Percentiles rank a stretch among this genome's conserved stretches.
These are phyloP conservation scores for Harrya chromipes DNA, from an alignment of 768 basidiomycete genomes.

Conservation along the genomic window DNA sequence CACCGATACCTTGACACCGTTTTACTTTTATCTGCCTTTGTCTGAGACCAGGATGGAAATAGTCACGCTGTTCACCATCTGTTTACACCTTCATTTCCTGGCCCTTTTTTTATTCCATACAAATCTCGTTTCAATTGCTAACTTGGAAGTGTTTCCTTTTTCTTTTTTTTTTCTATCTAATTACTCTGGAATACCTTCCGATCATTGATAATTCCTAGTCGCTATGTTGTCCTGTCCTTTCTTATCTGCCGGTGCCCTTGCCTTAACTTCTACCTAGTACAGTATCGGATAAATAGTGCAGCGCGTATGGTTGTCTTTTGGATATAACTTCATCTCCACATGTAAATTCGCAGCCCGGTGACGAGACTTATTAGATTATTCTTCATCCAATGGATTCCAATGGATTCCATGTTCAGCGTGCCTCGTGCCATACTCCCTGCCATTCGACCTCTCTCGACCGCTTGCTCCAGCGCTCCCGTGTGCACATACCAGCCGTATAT, in stretches of 20 bases:
- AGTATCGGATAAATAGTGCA: constrained; percentile 12
- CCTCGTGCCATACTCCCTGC: background rate
- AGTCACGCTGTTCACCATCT: constrained; percentile 3
- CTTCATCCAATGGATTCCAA: too few relatives aligned
- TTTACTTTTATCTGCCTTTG: constrained; percentile 1
- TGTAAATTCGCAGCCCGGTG: too few relatives aligned
- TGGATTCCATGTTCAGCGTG: constrained; percentile 1
- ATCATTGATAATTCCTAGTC: constrained; percentile 23
- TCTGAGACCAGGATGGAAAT: constrained; percentile 1
- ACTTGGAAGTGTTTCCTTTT: constrained; percentile 8
- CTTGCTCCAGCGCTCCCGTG: background rate
- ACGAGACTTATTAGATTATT: too few relatives aligned
- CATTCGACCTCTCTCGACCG: background rate
- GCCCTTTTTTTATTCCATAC: constrained; percentile 1
- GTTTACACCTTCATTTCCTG: background rate
- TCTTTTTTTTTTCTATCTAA: constrained; percentile 21
- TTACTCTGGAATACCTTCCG: constrained; percentile 20
- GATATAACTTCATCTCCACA: constrained; percentile 14
- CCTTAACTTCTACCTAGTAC: background rate
- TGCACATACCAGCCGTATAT: too few relatives aligned
- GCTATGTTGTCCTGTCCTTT: constrained; percentile 26
- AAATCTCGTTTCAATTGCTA: constrained; percentile 12
- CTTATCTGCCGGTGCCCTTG: background rate
- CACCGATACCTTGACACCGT: constrained; percentile 25
- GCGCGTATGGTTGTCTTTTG: constrained; percentile 17